These are phyloP conservation scores for Ramichloridium luteum DNA, from an alignment of 2,329 filamentous ascomycete species.

Conservation along the genomic window DNA sequence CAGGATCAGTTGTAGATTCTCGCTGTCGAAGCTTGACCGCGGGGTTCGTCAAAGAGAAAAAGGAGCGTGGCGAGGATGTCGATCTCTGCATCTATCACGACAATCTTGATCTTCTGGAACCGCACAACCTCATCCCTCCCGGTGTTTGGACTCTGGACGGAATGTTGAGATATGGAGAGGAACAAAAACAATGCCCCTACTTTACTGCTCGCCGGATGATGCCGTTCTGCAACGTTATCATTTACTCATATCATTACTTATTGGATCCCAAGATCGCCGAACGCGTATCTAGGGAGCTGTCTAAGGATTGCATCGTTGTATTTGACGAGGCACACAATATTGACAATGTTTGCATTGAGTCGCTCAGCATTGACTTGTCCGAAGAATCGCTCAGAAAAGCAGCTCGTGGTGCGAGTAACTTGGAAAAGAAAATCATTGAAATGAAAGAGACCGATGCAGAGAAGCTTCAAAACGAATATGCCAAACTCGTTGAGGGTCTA, in stretches of 20 bases:
- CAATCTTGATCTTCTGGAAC: conserved; percentile 91
- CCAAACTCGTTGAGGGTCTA: conserved; percentile 85
- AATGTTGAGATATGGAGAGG: conserved; percentile 76
- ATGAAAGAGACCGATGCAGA: conserved; percentile 94
- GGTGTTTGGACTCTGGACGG: conserved; percentile 94
- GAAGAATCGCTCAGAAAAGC: conserved; percentile 89
- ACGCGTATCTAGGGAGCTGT: conserved; percentile 84
- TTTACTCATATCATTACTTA: conserved; percentile 98
- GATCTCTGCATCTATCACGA: conserved; percentile 95
- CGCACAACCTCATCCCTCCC: conserved; percentile 85
- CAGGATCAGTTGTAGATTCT: conserved; percentile 86
- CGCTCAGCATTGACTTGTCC: conserved; percentile 89
- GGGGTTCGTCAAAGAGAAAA: conserved; percentile 95
- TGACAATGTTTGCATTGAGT: conserved; percentile 98
- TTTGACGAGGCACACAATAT: conserved; percentile 99
- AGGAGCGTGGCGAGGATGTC: conserved; percentile 85
- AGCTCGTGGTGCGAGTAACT: conserved; percentile 75
- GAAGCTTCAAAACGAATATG: conserved; percentile 88
- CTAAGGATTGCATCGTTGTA: conserved; percentile 95
- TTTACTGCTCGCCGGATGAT: conserved; percentile 97
- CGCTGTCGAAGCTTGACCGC: conserved; percentile 89
- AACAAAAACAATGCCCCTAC: conserved; percentile 95
- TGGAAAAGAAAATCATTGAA: conserved; percentile 81
- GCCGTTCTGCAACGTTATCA: conserved; percentile 98
- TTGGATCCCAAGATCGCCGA: conserved; percentile 97